Evolutionary conservation across 352 stramenopile species (phyloP).

Genomic region (Globisporangium ultimum): DNA sequence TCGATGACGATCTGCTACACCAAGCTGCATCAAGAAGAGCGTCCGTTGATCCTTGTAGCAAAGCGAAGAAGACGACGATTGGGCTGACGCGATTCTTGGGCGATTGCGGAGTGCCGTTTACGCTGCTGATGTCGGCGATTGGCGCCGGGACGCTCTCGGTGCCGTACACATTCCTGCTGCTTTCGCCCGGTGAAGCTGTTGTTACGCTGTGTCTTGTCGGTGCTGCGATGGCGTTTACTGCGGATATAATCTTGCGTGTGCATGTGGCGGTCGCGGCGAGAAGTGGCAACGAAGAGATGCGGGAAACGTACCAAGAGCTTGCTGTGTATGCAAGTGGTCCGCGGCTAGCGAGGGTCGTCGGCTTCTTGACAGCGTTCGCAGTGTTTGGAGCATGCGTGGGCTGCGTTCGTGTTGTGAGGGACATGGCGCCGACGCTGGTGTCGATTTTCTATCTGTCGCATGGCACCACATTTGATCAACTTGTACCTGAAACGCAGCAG

Average conservation of each 20-base stretch:
- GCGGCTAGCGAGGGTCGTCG: conserved; percentile 44
- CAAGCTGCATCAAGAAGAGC: conserved; percentile 3
- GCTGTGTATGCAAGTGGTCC: conserved; percentile 52
- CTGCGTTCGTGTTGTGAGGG: conserved; percentile 63
- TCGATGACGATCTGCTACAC: conserved; percentile 20
- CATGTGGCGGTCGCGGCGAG: conserved; percentile 47
- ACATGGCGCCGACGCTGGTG: conserved; percentile 68
- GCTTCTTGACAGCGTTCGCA: conserved; percentile 59
- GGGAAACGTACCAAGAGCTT: conserved; percentile 64
- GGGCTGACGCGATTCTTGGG: conserved; percentile 5
- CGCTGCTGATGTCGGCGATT: conserved; percentile 59
- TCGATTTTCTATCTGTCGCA: conserved; percentile 27
- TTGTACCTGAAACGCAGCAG: conserved; percentile 29
- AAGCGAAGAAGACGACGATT: conserved; percentile 12
- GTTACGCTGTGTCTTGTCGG: conserved; percentile 46
- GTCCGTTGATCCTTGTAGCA: conserved; percentile 10
- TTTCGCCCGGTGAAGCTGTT: conserved; percentile 38
- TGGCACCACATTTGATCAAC: conserved; percentile 17
- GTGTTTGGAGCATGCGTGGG: conserved; percentile 78
- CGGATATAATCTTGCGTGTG: conserved; percentile 55
- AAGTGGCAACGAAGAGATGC: conserved; percentile 30
- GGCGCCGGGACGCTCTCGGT: conserved; percentile 51
- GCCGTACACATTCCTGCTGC: conserved; percentile 65
- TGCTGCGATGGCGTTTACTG: conserved; percentile 68
- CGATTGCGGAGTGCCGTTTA: conserved; percentile 22